These are phyloP conservation scores for Scheffersomyces quercinus DNA, from an alignment of 1,139 yeast species.

Conservation along the genomic window DNA sequence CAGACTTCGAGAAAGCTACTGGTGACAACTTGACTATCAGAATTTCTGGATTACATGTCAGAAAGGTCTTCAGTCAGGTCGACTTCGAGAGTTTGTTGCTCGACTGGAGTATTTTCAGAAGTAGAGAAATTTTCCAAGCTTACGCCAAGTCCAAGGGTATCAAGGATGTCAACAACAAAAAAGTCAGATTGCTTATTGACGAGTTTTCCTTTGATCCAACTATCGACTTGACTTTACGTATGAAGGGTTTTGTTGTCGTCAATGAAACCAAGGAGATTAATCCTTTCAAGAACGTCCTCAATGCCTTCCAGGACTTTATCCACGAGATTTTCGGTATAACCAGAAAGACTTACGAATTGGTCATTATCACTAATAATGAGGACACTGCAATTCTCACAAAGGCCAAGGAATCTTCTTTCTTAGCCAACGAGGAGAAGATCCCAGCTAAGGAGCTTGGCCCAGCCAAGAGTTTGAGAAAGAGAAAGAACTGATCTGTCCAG, in stretches of 20 bases:
- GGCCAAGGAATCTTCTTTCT: constrained; percentile 10
- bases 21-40: constrained; percentile 44
- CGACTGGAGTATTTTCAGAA: constrained; percentile 57
- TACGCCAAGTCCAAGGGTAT: constrained; percentile 24
- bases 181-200: constrained; percentile 38
- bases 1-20: constrained; percentile 35
- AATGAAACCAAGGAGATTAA: constrained; percentile 23
- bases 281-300: constrained; percentile 30
- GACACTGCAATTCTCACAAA: constrained; percentile 15
- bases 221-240: constrained; percentile 32
- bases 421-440: neutral
- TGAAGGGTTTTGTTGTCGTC: constrained; percentile 27
- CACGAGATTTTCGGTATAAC: constrained; percentile 42
- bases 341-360: constrained; percentile 53
- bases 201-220: constrained; percentile 54
- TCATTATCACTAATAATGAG: constrained; percentile 18
- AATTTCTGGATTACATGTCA: constrained; percentile 59
- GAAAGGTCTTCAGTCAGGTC: constrained; percentile 63
- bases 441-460: neutral
- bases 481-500: neutral
- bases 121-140: constrained; percentile 41
- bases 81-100: constrained; percentile 63
- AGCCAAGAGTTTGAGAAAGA: constrained; percentile 3
- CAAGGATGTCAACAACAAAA: constrained; percentile 26
- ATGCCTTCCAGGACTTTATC: constrained; percentile 16